A percentile compares a stretch with the other conserved stretches of the same genome.
Conservation (phyloP, 1,284 basidiomycete genomes). For the Austroboletus novae-zelandiae region DNA sequence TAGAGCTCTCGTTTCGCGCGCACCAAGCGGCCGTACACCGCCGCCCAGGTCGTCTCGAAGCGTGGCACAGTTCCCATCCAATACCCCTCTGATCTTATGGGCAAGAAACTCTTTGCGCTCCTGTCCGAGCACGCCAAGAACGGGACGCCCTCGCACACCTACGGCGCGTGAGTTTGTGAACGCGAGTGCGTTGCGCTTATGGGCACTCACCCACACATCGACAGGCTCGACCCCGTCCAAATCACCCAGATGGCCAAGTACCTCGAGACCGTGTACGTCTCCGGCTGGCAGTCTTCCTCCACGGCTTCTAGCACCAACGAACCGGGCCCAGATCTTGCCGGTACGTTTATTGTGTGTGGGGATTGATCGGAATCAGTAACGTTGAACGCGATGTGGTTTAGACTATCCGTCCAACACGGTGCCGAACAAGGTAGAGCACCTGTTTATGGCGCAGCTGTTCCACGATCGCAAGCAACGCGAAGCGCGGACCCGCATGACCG, state of each 20-base stretch:
- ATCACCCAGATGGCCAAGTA: conserved; percentile 98
- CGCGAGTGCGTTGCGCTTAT: too few species aligned
- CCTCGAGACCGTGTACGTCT: conserved; percentile 97
- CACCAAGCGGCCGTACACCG: conserved; percentile 88
- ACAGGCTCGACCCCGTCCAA: conserved; percentile 94
- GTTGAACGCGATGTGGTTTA: conserved; percentile 20
- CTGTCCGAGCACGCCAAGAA: conserved; percentile 68
- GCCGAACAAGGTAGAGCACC: conserved; percentile 87
- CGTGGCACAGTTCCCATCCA: conserved; percentile 83
- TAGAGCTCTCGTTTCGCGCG: conserved; percentile 85
- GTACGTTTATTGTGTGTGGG: conserved; percentile 38
- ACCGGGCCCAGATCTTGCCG: conserved; percentile 96
- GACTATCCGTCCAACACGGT: conserved; percentile 96
- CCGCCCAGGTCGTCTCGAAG: conserved; percentile 92
- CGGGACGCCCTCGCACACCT: conserved; percentile 87
- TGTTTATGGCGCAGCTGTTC: conserved; percentile 87
- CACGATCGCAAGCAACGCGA: conserved; percentile 87
- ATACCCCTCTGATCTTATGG: conserved; percentile 86
- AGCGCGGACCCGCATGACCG: conserved; percentile 68
- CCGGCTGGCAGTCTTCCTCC: conserved; percentile 95
- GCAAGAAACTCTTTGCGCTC: conserved; percentile 82
- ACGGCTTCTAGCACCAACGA: conserved; percentile 92
- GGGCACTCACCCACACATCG: not conserved
- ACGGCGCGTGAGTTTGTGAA: conserved; percentile 81
- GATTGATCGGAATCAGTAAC: not conserved